phyloP scores from a whole-genome alignment of 768 basidiomycete genomes.

The Pisolithus microcarpus region DNA sequence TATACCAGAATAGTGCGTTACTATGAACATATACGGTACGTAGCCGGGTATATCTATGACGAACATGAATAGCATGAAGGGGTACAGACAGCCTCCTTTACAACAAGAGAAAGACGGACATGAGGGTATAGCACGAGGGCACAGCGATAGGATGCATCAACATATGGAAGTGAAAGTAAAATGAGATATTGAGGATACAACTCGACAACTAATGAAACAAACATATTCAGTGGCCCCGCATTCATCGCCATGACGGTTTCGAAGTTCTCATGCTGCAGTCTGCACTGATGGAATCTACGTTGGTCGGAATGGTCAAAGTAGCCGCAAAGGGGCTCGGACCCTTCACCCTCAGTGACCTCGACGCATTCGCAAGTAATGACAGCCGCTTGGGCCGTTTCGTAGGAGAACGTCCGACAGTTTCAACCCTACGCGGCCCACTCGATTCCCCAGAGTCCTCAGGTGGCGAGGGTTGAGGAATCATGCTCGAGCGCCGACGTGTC shows the following conservation, averaged over 20 bases:
- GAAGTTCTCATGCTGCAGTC: slow-evolving; percentile 44
- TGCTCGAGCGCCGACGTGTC: slow-evolving; percentile 65
- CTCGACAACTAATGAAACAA: slow-evolving; percentile 9
- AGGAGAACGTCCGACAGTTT: slow-evolving; percentile 42
- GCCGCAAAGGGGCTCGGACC: slow-evolving; percentile 25
- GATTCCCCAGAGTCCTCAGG: slow-evolving; percentile 30
- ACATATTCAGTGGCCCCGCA: slow-evolving; percentile 7
- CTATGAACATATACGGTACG: slow-evolving; percentile 1
- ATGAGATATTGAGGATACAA: slow-evolving; percentile 12
- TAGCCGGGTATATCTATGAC: not conserved
- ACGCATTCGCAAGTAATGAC: slow-evolving; percentile 40
- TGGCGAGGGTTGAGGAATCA: slow-evolving; percentile 67
- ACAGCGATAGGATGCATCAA: slow-evolving; percentile 3
- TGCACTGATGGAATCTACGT: slow-evolving; percentile 34
- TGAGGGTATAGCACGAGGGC: slow-evolving; percentile 14
- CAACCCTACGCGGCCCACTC: slow-evolving; percentile 34
- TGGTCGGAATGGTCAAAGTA: slow-evolving; percentile 23
- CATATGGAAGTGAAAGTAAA: slow-evolving; percentile 5
- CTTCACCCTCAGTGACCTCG: slow-evolving; percentile 31
- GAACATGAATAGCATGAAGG: not conserved
- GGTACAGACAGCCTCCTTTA: not conserved
- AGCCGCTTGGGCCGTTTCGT: slow-evolving; percentile 53
- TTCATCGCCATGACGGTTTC: slow-evolving; percentile 56
- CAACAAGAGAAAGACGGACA: slow-evolving; percentile 7
- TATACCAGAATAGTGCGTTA: not conserved